Conservation (phyloP, 441 rosid species). For the Biscutella laevigata region DNA sequence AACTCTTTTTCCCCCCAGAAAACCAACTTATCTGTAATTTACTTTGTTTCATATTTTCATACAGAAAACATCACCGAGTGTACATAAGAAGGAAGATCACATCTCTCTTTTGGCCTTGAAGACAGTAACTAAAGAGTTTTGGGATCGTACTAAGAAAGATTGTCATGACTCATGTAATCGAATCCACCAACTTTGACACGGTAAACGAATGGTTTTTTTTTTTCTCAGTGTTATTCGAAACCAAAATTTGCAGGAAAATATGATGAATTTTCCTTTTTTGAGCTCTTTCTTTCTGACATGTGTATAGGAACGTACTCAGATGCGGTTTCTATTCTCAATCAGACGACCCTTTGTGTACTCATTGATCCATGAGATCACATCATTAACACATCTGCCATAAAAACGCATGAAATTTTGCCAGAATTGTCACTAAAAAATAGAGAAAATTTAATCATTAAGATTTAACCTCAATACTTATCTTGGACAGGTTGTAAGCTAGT, state of each 20-base stretch:
- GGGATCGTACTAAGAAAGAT: not conserved
- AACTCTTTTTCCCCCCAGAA: not conserved
- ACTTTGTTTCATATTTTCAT: not conserved
- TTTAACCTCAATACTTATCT: not conserved
- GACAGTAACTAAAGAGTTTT: not conserved
- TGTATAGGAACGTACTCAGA: slow-evolving; percentile 6
- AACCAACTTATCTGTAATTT: not conserved
- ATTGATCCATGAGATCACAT: too few relatives aligned
- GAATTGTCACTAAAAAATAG: too few relatives aligned
- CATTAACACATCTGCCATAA: too few relatives aligned
- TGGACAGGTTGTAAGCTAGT: not conserved
- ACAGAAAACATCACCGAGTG: slow-evolving; percentile 10
- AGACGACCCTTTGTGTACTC: slow-evolving; percentile 12
- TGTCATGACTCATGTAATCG: slow-evolving; percentile 1
- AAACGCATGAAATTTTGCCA: too few relatives aligned
- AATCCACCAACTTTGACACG: slow-evolving; percentile 6
- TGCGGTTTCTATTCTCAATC: slow-evolving; percentile 6
- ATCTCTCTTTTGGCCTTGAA: not conserved
- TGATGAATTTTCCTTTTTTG: not conserved
- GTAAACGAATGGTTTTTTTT: slow-evolving; percentile 3
- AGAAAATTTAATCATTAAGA: too few relatives aligned
- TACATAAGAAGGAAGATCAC: not conserved
- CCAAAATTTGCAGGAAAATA: not conserved
- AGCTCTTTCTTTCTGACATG: not conserved
- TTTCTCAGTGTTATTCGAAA: not conserved